Evolutionary conservation across 169 alveolate genomes (phyloP), one percentile per base, ranked within the genome.

Genomic region (Plasmodium inui): DNA sequence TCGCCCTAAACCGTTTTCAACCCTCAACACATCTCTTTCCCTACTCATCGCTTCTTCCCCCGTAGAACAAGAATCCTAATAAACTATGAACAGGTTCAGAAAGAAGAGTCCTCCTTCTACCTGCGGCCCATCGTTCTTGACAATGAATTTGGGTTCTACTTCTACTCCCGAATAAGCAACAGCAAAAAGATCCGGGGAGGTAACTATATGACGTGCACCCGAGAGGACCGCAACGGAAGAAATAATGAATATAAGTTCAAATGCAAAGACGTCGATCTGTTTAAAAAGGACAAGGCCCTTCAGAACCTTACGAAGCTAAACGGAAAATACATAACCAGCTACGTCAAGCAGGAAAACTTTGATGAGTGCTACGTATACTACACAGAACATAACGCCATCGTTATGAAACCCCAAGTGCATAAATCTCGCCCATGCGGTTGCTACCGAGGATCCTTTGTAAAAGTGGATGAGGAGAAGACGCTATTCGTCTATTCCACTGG

Each of bases 361-460:
- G n/a, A 57, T 10, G 81, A 17, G 26, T 83, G 92, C 74, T 83
- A 83, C 73, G 30, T 83, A 17, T 83, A 67, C 50, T 83, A 67
- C 44, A 22, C 81, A 12, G 74, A 83, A 3, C 73, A 83, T 26
- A 83, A 83, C 46, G 73, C 92, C 22, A 26, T 82, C 22, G 39
- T 82, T 7, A 9, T 82, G 5, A 82, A 82, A 22, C 90, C 90
- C 9, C 34, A 53, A 57, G 70, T 53, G 28, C 14, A 50, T 2
- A 44, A 41, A 4, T 3, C 57, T 53, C 4, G 8, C 1, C 32
- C 2, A 0, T 34, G 4, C 12, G 90, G 90, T 0, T 82, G 90
- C 39, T 82, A 82, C 70, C 37, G 41, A 26, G 90, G 80, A 1
- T 26, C 46, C 32, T 82, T 82, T 53, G 37, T 82, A 2, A 82